Conservation (phyloP, 768 basidiomycete species). For the Kwoniella shandongensis region DNA sequence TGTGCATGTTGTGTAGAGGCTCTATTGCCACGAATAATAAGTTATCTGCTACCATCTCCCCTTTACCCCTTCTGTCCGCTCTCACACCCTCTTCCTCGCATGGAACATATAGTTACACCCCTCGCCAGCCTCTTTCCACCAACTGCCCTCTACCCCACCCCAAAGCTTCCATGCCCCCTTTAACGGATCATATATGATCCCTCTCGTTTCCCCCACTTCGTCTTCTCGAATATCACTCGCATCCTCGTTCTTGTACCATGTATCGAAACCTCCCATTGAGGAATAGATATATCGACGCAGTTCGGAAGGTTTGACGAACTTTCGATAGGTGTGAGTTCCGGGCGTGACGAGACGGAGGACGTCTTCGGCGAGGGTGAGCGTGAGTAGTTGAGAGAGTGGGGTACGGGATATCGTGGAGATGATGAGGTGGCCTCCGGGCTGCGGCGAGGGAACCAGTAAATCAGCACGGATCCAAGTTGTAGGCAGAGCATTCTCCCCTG, state of each 20-base stretch:
- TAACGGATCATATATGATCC: constrained; percentile 53
- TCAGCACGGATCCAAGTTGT: too few species aligned
- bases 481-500: neutral
- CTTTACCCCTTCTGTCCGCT: neutral
- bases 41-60: too few species aligned
- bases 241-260: constrained; percentile 45
- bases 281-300: constrained; percentile 76
- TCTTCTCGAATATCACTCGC: constrained; percentile 28
- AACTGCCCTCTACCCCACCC: constrained; percentile 45
- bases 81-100: constrained; percentile 43
- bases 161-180: constrained; percentile 50
- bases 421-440: constrained; percentile 96
- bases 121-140: constrained; percentile 43
- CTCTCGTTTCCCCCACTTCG: constrained; percentile 48
- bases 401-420: constrained; percentile 92
- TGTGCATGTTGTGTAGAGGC: too few species aligned
- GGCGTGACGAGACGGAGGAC: constrained; percentile 73
- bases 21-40: too few species aligned
- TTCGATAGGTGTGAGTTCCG: constrained; percentile 89
- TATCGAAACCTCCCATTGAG: constrained; percentile 55
- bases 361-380: constrained; percentile 77
- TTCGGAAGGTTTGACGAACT: constrained; percentile 84
- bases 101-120: constrained; percentile 53
- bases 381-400: constrained; percentile 68
- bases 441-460: neutral